Evolutionary conservation across 176 grass and related monocot genomes (phyloP).

Genomic region (Coix lacrymajobi): DNA sequence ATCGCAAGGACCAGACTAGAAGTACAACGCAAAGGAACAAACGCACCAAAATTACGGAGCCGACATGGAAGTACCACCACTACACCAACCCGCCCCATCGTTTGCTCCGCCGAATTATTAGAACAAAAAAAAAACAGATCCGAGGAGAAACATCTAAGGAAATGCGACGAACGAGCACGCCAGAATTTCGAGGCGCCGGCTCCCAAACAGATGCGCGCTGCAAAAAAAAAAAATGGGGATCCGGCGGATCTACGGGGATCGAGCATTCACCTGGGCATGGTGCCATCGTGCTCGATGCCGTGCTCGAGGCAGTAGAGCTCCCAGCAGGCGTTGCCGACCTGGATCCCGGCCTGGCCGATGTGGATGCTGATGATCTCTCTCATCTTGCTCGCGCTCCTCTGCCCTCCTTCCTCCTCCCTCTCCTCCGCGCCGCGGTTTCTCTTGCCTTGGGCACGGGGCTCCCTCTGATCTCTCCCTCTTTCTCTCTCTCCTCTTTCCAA

Average conservation of each 20-base stretch:
- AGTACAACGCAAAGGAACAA: conserved; percentile 1
- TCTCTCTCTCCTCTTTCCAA: conserved; percentile 36
- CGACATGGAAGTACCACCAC: background rate
- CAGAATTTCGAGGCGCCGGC: background rate
- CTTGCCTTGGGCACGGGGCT: conserved; percentile 13
- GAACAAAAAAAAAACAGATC: background rate
- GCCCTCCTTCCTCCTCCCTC: background rate
- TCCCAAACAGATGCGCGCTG: background rate
- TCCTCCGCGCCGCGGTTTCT: conserved; percentile 4
- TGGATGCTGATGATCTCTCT: conserved; percentile 96
- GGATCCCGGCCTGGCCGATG: conserved; percentile 90
- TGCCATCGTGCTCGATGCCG: conserved; percentile 80
- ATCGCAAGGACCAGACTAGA: background rate
- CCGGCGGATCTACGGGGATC: background rate
- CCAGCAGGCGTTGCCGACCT: conserved; percentile 94
- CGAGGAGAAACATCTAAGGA: background rate
- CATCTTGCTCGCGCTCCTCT: conserved; percentile 30
- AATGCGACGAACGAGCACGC: background rate
- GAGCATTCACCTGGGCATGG: conserved; percentile 50
- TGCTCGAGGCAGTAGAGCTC: conserved; percentile 97
- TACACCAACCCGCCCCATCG: background rate
- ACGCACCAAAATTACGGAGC: background rate
- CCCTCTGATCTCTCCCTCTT: background rate
- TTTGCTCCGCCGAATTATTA: background rate
- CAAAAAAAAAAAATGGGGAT: background rate